These are phyloP conservation scores for Syzygium malaccense DNA, from an alignment of 441 rosid genomes.

Conservation along the genomic window DNA sequence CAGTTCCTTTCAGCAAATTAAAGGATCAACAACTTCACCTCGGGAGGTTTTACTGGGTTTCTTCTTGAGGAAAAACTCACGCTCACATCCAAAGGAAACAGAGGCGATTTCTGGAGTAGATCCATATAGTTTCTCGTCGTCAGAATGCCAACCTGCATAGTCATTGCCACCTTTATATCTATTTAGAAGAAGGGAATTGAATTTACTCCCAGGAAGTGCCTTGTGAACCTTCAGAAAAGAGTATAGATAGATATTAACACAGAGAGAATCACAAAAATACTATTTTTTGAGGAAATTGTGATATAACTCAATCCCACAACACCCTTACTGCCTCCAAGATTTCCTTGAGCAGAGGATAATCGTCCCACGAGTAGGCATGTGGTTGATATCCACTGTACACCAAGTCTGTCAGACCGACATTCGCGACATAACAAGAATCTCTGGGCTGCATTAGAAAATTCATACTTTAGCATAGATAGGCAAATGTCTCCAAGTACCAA, in stretches of 20 bases:
- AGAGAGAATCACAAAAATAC: not conserved
- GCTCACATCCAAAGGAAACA: conserved; percentile 80
- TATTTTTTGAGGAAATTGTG: not conserved
- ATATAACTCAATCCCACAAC: not conserved
- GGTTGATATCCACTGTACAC: conserved; percentile 35
- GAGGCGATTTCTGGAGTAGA: conserved; percentile 79
- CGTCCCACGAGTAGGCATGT: conserved; percentile 61
- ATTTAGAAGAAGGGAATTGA: conserved; percentile 78
- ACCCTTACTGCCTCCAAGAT: conserved; percentile 51
- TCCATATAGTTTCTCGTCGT: conserved; percentile 88
- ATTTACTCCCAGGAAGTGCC: conserved; percentile 66
- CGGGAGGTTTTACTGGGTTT: conserved; percentile 33
- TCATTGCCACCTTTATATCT: conserved; percentile 78
- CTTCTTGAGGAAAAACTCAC: conserved; percentile 74
- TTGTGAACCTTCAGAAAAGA: conserved; percentile 42
- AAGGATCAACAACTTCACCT: conserved; percentile 22
- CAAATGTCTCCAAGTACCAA: not conserved
- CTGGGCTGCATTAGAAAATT: conserved; percentile 43
- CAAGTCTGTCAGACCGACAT: conserved; percentile 43
- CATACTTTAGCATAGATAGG: not conserved
- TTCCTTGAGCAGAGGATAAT: conserved; percentile 59
- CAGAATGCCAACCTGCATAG: conserved; percentile 86
- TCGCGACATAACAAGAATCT: conserved; percentile 71
- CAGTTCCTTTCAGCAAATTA: not conserved
- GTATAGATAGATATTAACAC: not conserved